Evolutionary conservation across 768 basidiomycete genomes (phyloP).

Genomic region (Auricularia sp.): DNA sequence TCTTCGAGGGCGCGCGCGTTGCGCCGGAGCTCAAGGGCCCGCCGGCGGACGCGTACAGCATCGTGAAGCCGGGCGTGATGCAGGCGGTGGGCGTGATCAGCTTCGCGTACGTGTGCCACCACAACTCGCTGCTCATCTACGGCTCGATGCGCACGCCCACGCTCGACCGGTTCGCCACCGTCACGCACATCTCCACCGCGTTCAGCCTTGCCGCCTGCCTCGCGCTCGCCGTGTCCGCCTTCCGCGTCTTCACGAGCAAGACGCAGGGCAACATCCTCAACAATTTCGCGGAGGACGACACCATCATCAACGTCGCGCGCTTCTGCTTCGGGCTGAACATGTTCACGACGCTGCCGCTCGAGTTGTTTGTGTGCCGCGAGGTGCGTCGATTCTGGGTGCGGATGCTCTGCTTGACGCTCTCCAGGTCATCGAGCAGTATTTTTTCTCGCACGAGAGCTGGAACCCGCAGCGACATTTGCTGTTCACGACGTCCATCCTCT

Average conservation of each 20-base stretch:
- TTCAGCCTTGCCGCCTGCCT: constrained; percentile 79
- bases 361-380: constrained; percentile 95
- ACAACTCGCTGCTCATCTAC: constrained; percentile 95
- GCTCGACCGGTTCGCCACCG: constrained; percentile 81
- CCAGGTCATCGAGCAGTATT: constrained; percentile 90
- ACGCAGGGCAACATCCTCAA: constrained; percentile 95
- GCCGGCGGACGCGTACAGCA: constrained; percentile 58
- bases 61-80: constrained; percentile 75
- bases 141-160: constrained; percentile 89
- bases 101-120: constrained; percentile 95
- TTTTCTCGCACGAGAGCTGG: constrained; percentile 84
- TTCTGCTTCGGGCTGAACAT: constrained; percentile 94
- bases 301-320: constrained; percentile 89
- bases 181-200: constrained; percentile 85
- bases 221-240: constrained; percentile 78
- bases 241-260: constrained; percentile 81
- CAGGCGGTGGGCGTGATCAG: constrained; percentile 97
- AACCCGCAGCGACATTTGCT: constrained; percentile 76
- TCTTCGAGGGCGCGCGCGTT: constrained; percentile 73
- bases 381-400: constrained; percentile 25
- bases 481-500: constrained; percentile 79
- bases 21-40: constrained; percentile 68
- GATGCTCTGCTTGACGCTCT: not conserved
- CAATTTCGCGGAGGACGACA: constrained; percentile 81
- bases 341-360: constrained; percentile 95